These are phyloP conservation scores for Plantago coronopus DNA, from an alignment of 305 asterid species.

Conservation along the genomic window DNA sequence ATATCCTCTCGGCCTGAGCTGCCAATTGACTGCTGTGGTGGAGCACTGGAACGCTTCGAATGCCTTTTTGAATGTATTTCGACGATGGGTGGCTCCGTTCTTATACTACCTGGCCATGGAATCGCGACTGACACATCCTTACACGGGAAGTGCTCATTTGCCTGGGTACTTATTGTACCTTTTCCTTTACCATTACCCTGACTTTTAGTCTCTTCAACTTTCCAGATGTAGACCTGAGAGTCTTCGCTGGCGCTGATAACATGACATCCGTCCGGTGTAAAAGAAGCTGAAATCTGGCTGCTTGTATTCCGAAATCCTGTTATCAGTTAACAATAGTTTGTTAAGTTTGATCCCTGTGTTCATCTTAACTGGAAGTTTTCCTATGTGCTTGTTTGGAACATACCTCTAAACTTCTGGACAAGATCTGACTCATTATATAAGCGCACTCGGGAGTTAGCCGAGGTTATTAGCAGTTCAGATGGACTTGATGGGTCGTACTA, in stretches of 20 bases:
- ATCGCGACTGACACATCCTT: conserved; percentile 78
- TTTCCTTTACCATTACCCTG: conserved; percentile 40
- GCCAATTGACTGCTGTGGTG: conserved; percentile 22
- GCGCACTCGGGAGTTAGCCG: conserved; percentile 86
- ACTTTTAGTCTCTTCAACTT: conserved; percentile 47
- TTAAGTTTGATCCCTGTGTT: not conserved
- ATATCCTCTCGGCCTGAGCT: conserved; percentile 38
- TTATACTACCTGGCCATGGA: conserved; percentile 68
- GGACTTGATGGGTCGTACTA: conserved; percentile 75
- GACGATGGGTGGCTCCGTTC: conserved; percentile 58
- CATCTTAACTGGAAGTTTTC: conserved; percentile 1
- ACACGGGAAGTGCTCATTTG: conserved; percentile 74
- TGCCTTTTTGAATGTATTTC: conserved; percentile 68
- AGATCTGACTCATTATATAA: conserved; percentile 59
- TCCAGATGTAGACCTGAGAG: conserved; percentile 82
- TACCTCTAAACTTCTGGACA: conserved; percentile 74
- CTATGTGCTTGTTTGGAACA: not conserved
- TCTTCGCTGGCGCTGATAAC: conserved; percentile 89
- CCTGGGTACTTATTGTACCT: conserved; percentile 31
- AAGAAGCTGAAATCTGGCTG: conserved; percentile 83
- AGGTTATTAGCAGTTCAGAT: conserved; percentile 70
- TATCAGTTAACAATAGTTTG: not conserved
- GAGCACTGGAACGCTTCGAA: conserved; percentile 42
- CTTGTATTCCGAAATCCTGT: conserved; percentile 83
- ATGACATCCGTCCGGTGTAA: conserved; percentile 68